Conservation (phyloP, 169 alveolate genomes). For the Plasmodium reichenowi region DNA sequence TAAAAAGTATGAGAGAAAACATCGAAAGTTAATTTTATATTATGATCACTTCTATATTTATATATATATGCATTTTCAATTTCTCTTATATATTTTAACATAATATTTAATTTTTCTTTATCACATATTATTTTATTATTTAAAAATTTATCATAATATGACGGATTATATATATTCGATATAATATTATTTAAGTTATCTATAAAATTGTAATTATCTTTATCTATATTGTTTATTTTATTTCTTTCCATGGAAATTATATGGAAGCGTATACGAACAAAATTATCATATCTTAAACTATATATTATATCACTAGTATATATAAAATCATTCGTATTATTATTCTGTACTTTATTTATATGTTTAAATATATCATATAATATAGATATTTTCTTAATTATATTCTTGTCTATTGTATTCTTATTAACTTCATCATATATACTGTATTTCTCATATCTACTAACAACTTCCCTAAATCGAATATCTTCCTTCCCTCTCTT, state of each 20-base stretch:
- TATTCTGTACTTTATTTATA: slow-evolving; percentile 23
- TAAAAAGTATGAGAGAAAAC: slow-evolving; percentile 63
- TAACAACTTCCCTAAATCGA: slow-evolving; percentile 2
- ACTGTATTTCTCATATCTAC: slow-evolving; percentile 4
- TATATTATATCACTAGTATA: slow-evolving; percentile 67
- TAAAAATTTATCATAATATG: slow-evolving; percentile 50
- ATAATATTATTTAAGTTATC: slow-evolving; percentile 46
- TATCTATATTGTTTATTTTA: slow-evolving; percentile 24
- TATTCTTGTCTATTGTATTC: slow-evolving; percentile 39
- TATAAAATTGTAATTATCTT: slow-evolving; percentile 34
- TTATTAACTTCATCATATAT: slow-evolving; percentile 45
- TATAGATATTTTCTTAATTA: slow-evolving; percentile 56
- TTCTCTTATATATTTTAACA: slow-evolving; percentile 53
- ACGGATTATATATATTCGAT: slow-evolving; percentile 43
- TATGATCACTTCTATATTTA: slow-evolving; percentile 65
- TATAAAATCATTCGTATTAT: slow-evolving; percentile 18
- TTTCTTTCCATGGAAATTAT: slow-evolving; percentile 59
- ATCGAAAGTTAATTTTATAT: slow-evolving; percentile 73
- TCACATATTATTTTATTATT: slow-evolving; percentile 28
- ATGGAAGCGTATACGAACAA: slow-evolving; percentile 65
- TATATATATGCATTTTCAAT: slow-evolving; percentile 74
- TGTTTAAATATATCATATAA: slow-evolving; percentile 45
- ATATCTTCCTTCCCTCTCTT: slow-evolving; percentile 16
- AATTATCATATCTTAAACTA: slow-evolving; percentile 59
- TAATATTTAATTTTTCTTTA: slow-evolving; percentile 47